Evolutionary conservation across 202 grass and related monocot species (phyloP), one percentile per base, ranked within the genome.

Genomic region (Schoenoplectus tabernaemontani): DNA sequence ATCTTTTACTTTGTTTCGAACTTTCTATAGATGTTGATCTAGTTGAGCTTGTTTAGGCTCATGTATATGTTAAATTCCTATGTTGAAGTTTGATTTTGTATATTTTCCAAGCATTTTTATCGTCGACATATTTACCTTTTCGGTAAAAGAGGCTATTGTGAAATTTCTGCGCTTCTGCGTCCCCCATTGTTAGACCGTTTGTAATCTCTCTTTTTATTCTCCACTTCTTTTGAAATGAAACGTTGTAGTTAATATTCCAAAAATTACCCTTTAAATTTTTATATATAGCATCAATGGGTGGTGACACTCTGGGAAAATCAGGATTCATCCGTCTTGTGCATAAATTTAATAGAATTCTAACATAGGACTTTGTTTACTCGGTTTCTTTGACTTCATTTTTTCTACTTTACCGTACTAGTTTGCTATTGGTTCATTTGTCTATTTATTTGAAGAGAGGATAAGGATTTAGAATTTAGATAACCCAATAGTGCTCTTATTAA

Each of bases 391-490:
- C 16, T 67, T 67, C 42, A 6, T 66, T 39, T 67, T 10, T 42
- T 66, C 20, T 5, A 41, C n/a, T 64, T 64, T 3, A 19, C 33
- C 38, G 8, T 38, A n/a, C 2, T 71, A 30, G 69, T 51, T 50
- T 74, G 24, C 42, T 34, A 34, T 26, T 74, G 70, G 15, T 9
- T n/a, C 33, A 26, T 10, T 47, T 54, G 70, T 74, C 9, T 74
- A 51, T 17, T 74, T 74, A 67, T 7, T 73, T 73, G 46, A 28
- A 74, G 70, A 19, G 70, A 54, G 26, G 46, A 53, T 74, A 34
- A 74, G 12, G 12, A 74, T 74, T 10, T n/a, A 33, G 44, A 53
- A 12, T 51, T 73, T 33, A 53, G 46, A 71, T 1, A 74, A 17
- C 46, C 26, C 44, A 53, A 53, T n/a, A 50, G 13, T n/a, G n/a